A percentile compares a stretch with the other conserved stretches of the same genome.
phyloP scores from a whole-genome alignment of 768 basidiomycete genomes.

The Lactarius deliciosus region DNA sequence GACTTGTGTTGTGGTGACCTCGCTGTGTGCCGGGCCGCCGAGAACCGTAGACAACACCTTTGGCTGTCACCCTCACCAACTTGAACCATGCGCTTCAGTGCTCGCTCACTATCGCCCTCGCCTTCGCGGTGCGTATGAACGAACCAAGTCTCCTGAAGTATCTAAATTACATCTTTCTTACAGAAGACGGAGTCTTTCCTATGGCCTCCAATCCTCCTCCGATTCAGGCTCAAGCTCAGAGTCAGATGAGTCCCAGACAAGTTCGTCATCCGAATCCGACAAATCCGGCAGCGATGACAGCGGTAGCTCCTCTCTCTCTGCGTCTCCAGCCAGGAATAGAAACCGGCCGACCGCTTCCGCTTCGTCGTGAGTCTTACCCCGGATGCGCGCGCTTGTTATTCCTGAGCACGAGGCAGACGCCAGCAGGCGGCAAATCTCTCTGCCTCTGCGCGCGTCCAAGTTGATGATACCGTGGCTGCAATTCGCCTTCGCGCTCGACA shows the following conservation, averaged over 20 bases:
- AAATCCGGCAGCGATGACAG: conserved; percentile 18
- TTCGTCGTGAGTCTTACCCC: conserved; percentile 19
- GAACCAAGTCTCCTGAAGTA: background rate
- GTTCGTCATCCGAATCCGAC: conserved; percentile 16
- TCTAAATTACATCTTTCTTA: background rate
- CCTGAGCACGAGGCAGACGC: conserved; percentile 16
- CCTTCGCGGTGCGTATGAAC: conserved; percentile 18
- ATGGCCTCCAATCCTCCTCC: conserved; percentile 22
- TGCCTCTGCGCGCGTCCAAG: conserved; percentile 35
- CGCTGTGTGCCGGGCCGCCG: background rate
- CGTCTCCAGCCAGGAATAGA: background rate
- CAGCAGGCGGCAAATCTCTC: conserved; percentile 1
- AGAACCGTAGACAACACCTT: background rate
- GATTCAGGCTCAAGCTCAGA: conserved; percentile 18
- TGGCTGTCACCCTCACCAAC: background rate
- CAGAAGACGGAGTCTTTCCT: conserved; percentile 24
- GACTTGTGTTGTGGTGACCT: background rate
- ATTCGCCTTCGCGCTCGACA: conserved; percentile 46
- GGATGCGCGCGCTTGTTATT: background rate
- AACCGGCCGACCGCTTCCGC: background rate
- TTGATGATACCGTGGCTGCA: conserved; percentile 48
- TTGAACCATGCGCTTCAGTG: conserved; percentile 24
- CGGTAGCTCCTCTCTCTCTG: background rate
- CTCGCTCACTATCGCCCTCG: conserved; percentile 23
- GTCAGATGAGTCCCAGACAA: conserved; percentile 4